Base-by-base conservation (phyloP, 139 green algal species). In the Picochlorum sp. region DNA sequence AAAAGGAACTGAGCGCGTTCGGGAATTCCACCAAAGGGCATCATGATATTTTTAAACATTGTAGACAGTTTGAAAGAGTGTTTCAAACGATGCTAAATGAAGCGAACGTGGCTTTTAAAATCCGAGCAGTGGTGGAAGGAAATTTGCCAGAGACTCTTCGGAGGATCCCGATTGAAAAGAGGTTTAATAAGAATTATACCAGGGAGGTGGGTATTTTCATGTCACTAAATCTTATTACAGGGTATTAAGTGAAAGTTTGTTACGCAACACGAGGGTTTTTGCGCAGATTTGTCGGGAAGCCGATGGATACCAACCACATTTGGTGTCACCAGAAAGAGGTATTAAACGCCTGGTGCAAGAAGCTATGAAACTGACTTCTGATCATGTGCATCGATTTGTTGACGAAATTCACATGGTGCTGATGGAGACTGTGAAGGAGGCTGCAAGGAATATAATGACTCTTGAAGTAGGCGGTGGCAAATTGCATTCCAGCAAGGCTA, bases 41-140 rank as follows among this genome's bases (percentile, higher is more conserved):
- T 13, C 78, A 82, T 55, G 85, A 95, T 57, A 74, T 94, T 9
- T 92, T 95, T 55, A 74, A 88, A 61, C 80, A 93, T 4, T 95
- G 87, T 66, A 54, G 88, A 7, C 81, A 80, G n/a, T 95, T 95
- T 65, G 87, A 95, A 59, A 62, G 77, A 1, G 81, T 81, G 5
- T 95, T 90, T 62, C 68, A 73, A 7, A 57, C 74, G 7, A 80
- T 85, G 36, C 55, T 95, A 3, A 81, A 93, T 74, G 84, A 89
- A 49, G 82, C 81, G 0, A 72, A 65, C 7, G 73, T 79, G 3
- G 76, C 84, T 26, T 81, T 77, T 50, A 87, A 83, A 45, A 90
- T 93, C 45, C 81, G 67, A 6, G 67, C 52, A 3, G 67, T 75
- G 8, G 67, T 56, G 74, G 78, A 44, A 65, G 70, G 69, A 29